Percentiles rank a stretch among this genome's conserved stretches.
These are phyloP conservation scores for Colletotrichum musae DNA, from an alignment of 2,329 filamentous ascomycete genomes.

Conservation along the genomic window DNA sequence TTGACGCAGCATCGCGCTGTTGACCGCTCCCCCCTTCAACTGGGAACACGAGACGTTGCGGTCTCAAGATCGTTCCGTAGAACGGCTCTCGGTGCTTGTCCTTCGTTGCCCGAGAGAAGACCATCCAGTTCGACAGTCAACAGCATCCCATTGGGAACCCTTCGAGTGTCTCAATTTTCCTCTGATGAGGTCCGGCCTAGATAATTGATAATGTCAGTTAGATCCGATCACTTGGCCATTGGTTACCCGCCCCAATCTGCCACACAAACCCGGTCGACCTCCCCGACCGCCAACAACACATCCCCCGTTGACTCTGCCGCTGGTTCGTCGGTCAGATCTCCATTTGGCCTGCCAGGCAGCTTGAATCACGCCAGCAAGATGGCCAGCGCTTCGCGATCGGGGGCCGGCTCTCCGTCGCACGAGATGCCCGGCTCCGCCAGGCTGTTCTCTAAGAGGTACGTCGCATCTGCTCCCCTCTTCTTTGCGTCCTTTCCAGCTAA, in stretches of 20 bases:
- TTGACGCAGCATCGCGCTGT: slow-evolving; percentile 20
- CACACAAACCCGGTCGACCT: slow-evolving; percentile 80
- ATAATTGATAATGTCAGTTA: slow-evolving; percentile 96
- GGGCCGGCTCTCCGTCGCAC: slow-evolving; percentile 96
- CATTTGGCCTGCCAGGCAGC: slow-evolving; percentile 78
- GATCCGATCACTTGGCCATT: slow-evolving; percentile 89
- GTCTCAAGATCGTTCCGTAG: slow-evolving; percentile 27
- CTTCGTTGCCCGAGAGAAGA: slow-evolving; percentile 25
- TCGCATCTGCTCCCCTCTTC: slow-evolving; percentile 45
- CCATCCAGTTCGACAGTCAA: slow-evolving; percentile 21
- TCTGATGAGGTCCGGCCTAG: slow-evolving; percentile 65
- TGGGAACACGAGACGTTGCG: slow-evolving; percentile 32
- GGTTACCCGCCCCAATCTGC: slow-evolving; percentile 82
- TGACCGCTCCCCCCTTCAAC: slow-evolving; percentile 2
- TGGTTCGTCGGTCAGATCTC: slow-evolving; percentile 75
- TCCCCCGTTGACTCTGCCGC: slow-evolving; percentile 83
- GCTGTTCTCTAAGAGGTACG: slow-evolving; percentile 93
- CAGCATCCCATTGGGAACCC: slow-evolving; percentile 21
- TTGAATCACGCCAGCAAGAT: slow-evolving; percentile 73
- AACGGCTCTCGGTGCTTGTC: slow-evolving; percentile 22
- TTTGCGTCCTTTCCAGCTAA: slow-evolving; percentile 29
- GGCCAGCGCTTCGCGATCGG: slow-evolving; percentile 77
- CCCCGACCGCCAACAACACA: slow-evolving; percentile 84
- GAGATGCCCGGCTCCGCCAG: slow-evolving; percentile 81
- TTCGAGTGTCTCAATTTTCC: slow-evolving; percentile 28